phyloP scores from a whole-genome alignment of 2,329 filamentous ascomycete species.

The Diaporthe velutina region DNA sequence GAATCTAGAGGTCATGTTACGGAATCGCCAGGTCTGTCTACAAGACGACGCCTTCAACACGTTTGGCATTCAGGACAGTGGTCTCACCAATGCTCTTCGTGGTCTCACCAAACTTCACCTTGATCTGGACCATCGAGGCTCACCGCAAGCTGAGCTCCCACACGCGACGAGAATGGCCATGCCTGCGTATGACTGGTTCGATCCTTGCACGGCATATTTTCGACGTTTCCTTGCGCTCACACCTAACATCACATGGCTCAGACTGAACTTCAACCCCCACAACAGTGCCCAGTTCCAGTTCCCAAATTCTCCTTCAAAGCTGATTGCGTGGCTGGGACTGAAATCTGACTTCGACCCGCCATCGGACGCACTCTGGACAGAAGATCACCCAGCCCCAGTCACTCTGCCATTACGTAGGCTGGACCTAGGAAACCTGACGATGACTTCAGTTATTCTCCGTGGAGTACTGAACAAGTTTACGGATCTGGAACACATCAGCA shows the following conservation, averaged over 20 bases:
- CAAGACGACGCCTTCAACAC: conserved; percentile 61
- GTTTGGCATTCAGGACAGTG: conserved; percentile 52
- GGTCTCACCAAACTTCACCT: conserved; percentile 62
- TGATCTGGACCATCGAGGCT: conserved; percentile 39
- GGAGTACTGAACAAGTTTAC: conserved; percentile 26
- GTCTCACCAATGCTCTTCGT: conserved; percentile 56
- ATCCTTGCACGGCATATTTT: conserved; percentile 41
- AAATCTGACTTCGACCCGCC: conserved; percentile 27
- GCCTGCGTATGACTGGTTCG: conserved; percentile 32
- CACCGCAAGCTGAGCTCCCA: not conserved
- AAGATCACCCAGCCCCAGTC: conserved; percentile 32
- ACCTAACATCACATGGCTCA: conserved; percentile 62
- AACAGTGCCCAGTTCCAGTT: not conserved
- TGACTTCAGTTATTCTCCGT: not conserved
- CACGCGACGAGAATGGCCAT: not conserved
- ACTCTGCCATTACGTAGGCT: conserved; percentile 25
- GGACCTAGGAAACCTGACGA: conserved; percentile 17
- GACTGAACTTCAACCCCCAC: conserved; percentile 60
- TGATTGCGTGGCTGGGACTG: conserved; percentile 56
- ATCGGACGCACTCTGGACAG: not conserved
- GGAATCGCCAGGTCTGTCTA: conserved; percentile 47
- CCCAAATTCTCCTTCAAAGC: conserved; percentile 39
- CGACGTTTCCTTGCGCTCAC: conserved; percentile 55
- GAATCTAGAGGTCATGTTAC: conserved; percentile 63
- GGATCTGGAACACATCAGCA: not conserved